These are phyloP conservation scores for Aureobasidium sp. DNA, from an alignment of 2,329 filamentous ascomycete species.

Conservation along the genomic window DNA sequence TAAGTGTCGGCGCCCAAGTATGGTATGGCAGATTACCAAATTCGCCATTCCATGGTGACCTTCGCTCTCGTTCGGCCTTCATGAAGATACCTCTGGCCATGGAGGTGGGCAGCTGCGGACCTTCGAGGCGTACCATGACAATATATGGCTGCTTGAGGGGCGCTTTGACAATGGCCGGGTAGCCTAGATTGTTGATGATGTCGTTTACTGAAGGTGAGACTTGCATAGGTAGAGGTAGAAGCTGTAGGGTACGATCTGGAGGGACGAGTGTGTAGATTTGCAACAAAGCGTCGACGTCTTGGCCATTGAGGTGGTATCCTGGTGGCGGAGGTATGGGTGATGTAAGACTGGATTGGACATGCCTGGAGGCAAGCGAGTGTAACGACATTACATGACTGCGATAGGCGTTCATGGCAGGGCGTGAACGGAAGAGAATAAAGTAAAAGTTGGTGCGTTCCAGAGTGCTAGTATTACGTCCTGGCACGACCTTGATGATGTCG, in stretches of 20 bases:
- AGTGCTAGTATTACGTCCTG: constrained; percentile 56
- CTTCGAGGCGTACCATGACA: constrained; percentile 29
- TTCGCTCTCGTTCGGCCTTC: constrained; percentile 13
- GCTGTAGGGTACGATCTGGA: constrained; percentile 21
- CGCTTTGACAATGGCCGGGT: constrained; percentile 23
- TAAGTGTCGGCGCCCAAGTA: constrained; percentile 21
- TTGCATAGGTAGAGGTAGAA: constrained; percentile 23
- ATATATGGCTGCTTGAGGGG: constrained; percentile 26
- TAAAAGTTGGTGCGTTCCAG: constrained; percentile 60
- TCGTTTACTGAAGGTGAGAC: constrained; percentile 25
- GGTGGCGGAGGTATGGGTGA: constrained; percentile 39
- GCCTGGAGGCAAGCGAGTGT: constrained; percentile 39
- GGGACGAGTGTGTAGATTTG: constrained; percentile 47
- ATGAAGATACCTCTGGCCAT: constrained; percentile 22
- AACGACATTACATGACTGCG: constrained; percentile 48
- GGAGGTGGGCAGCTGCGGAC: constrained; percentile 26
- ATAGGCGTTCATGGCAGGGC: constrained; percentile 56
- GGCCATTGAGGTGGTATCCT: constrained; percentile 39
- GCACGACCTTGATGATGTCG: constrained; percentile 54
- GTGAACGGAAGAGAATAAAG: constrained; percentile 59
- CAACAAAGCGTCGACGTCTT: constrained; percentile 38
- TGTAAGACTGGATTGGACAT: constrained; percentile 37
- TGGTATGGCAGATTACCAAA: constrained; percentile 18
- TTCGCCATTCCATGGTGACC: constrained; percentile 19
- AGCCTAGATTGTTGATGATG: constrained; percentile 33